Percentiles rank a stretch among this genome's conserved stretches.
These are phyloP conservation scores for Cytospora piceicola DNA, from an alignment of 2,329 filamentous ascomycete species.

Conservation along the genomic window DNA sequence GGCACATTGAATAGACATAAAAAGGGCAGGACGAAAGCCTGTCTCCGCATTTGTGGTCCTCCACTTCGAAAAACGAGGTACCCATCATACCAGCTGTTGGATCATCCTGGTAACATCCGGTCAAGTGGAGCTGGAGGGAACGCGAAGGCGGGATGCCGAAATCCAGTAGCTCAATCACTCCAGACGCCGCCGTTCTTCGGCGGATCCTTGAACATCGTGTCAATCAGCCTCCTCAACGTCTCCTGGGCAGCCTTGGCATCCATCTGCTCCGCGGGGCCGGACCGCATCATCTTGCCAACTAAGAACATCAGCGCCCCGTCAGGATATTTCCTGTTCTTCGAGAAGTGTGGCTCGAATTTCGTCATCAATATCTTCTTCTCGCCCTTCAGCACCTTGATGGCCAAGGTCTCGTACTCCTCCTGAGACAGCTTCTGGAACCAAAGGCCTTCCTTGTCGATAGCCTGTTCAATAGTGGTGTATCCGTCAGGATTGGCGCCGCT, in stretches of 20 bases:
- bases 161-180: background rate
- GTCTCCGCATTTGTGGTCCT: background rate
- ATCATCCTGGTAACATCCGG: background rate
- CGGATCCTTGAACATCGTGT: conserved; percentile 25
- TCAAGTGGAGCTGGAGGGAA: background rate
- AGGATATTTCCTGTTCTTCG: conserved; percentile 46
- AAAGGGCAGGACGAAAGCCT: background rate
- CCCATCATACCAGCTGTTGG: background rate
- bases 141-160: background rate
- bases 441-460: conserved; percentile 51
- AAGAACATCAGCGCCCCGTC: conserved; percentile 65
- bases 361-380: conserved; percentile 50
- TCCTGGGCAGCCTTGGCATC: conserved; percentile 56
- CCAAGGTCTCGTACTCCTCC: conserved; percentile 54
- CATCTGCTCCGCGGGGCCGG: conserved; percentile 58
- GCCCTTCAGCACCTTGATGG: conserved; percentile 47
- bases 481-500: conserved; percentile 35
- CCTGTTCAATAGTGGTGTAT: conserved; percentile 44
- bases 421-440: conserved; percentile 59
- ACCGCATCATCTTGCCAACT: conserved; percentile 61
- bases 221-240: conserved; percentile 45
- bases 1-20: background rate
- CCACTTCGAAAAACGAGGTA: background rate
- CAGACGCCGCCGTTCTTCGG: too few species aligned
- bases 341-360: conserved; percentile 48